phyloP scores from a whole-genome alignment of 2,329 filamentous ascomycete species.

The Curvularia eragrostidis region DNA sequence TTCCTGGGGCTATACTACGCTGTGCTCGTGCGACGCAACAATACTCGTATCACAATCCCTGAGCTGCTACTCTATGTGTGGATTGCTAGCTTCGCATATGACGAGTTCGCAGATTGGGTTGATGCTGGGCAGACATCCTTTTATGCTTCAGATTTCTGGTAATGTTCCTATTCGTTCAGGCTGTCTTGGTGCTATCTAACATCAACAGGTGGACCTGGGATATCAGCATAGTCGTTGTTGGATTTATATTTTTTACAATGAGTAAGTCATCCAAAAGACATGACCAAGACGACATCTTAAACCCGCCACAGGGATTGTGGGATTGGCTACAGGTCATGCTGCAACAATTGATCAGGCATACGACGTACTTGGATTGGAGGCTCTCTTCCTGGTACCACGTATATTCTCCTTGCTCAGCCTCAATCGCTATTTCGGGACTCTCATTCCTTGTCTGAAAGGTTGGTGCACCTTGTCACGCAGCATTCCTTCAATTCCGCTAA shows the following conservation, averaged over 20 bases:
- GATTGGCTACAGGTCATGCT: slow-evolving; percentile 65
- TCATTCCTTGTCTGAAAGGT: slow-evolving; percentile 82
- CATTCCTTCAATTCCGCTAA: background rate
- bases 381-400: slow-evolving; percentile 84
- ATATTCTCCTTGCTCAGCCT: slow-evolving; percentile 87
- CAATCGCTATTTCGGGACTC: slow-evolving; percentile 87
- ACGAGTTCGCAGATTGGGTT: slow-evolving; percentile 75
- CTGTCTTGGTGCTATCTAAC: slow-evolving; percentile 1
- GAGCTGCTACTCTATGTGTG: slow-evolving; percentile 83
- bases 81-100: slow-evolving; percentile 86
- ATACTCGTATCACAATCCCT: slow-evolving; percentile 67
- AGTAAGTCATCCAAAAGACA: slow-evolving; percentile 59
- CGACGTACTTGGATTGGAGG: slow-evolving; percentile 87
- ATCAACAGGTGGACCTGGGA: slow-evolving; percentile 31
- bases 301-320: slow-evolving; percentile 65
- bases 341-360: slow-evolving; percentile 79
- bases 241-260: slow-evolving; percentile 72
- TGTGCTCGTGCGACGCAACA: slow-evolving; percentile 78
- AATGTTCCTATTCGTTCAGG: slow-evolving; percentile 57
- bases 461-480: background rate
- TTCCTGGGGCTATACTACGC: slow-evolving; percentile 84
- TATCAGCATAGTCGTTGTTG: slow-evolving; percentile 71
- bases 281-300: slow-evolving; percentile 3
- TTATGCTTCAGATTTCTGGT: slow-evolving; percentile 49
- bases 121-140: slow-evolving; percentile 81